Evolutionary conservation across 108 stramenopile genomes (phyloP).

Genomic region (Chaetoceros muelleri): DNA sequence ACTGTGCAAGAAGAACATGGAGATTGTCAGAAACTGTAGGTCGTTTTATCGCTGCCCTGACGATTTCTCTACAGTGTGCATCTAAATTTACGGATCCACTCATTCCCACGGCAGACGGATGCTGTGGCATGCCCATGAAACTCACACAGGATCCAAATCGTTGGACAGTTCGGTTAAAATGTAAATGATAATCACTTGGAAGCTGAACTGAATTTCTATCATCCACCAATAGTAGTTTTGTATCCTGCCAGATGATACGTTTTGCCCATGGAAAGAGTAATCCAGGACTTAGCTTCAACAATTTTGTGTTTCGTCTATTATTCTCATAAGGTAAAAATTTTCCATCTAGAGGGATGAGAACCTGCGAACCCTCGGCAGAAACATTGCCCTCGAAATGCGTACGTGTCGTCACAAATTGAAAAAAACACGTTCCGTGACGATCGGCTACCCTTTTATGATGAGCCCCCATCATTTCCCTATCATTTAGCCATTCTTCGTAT

Average conservation of each 20-base stretch:
- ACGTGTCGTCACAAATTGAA: too few species aligned
- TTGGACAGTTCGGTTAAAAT: background rate
- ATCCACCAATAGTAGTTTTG: constrained; percentile 1
- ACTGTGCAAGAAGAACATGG: constrained; percentile 2
- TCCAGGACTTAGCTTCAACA: constrained; percentile 5
- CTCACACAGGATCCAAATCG: constrained; percentile 5
- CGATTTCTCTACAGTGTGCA: constrained; percentile 4
- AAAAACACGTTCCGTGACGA: too few species aligned
- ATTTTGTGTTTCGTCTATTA: constrained; percentile 9
- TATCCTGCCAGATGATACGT: constrained; percentile 12
- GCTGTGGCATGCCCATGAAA: constrained; percentile 7
- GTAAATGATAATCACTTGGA: background rate
- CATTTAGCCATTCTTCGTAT: background rate
- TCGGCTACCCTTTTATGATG: too few species aligned
- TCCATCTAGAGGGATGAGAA: too few species aligned
- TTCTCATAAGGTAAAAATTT: constrained; percentile 5
- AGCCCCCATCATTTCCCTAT: background rate
- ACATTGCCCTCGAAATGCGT: too few species aligned
- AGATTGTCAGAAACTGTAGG: constrained; percentile 6
- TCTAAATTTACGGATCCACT: background rate
- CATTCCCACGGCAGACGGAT: background rate
- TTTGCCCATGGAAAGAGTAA: constrained; percentile 10
- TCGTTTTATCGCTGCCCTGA: background rate
- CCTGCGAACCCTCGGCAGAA: too few species aligned
- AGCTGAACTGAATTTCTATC: background rate